Percentiles rank a stretch among this genome's conserved stretches.
These are phyloP conservation scores for Canna indica DNA, from an alignment of 176 grass and related monocot species.

Conservation along the genomic window DNA sequence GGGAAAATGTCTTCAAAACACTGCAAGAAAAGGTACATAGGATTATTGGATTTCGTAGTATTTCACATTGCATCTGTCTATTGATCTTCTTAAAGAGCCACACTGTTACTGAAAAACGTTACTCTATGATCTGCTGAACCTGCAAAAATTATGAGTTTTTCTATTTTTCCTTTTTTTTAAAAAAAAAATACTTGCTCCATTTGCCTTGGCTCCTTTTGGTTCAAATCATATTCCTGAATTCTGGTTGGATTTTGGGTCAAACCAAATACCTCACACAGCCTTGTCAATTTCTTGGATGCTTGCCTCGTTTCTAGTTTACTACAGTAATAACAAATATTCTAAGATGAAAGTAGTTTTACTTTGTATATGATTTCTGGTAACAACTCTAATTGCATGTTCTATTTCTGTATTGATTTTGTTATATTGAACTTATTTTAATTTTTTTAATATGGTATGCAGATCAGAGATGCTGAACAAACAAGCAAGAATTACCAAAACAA, in stretches of 20 bases:
- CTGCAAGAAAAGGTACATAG: slow-evolving; percentile 70
- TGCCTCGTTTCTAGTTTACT: no score
- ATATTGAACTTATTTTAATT: background rate
- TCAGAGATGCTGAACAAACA: slow-evolving; percentile 61
- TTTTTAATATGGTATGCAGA: slow-evolving; percentile 34
- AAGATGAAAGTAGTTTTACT: no score
- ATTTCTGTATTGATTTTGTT: no score
- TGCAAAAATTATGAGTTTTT: background rate
- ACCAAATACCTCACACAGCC: no score
- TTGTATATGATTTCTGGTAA: no score
- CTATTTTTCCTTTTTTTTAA: background rate
- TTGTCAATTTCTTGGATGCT: no score
- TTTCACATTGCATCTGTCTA: background rate
- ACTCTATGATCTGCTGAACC: background rate
- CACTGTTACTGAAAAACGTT: background rate
- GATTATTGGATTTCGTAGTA: background rate
- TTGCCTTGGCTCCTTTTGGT: background rate
- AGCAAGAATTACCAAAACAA: slow-evolving; percentile 56
- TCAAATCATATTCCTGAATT: no score
- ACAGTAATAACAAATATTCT: no score
- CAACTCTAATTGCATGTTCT: background rate
- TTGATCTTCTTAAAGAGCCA: background rate
- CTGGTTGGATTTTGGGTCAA: no score
- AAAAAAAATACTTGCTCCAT: background rate
- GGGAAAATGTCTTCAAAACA: slow-evolving; percentile 57